Evolutionary conservation across 1,284 basidiomycete genomes (phyloP), one percentile per base, ranked within the genome.

Genomic region (Ustilago curta): DNA sequence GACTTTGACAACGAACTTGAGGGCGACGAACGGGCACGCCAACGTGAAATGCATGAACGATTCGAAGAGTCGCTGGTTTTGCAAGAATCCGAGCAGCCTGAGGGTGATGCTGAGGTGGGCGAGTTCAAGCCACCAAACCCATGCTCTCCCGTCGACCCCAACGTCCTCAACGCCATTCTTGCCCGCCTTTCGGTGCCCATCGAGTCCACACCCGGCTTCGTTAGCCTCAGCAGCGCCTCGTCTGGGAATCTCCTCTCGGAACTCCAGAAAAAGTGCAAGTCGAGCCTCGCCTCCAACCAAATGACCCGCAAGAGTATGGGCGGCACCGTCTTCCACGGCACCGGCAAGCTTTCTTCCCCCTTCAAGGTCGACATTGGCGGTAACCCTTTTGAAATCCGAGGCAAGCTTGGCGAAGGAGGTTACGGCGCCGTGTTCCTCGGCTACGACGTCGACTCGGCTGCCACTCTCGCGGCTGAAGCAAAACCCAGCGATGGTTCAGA

Each of bases 391-490:
- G 74, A 78, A 50, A 74, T 98, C 9, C 87, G 88, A 6, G 91
- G 91, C 71, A 98, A 98, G 86, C 88, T 99, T 23, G 97, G 97
- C 6, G 96, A 99, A 87, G 97, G 97, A 7, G 95, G 95, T 0
- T 99, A 95, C 79, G 97, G 96, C 0, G 90, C 92, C 3, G 97
- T 99, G 11, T 99, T 97, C 87, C 90, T 85, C 7, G 94, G 91
- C 5, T 84, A 87, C 35, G 87, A 88, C 60, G 66, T 86, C 9
- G 82, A 82, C 8, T 83, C 80, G 18, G 65, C 61, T 8, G 76
- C 78, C 14, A 76, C 79, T 9, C 49, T 47, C 18, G 62, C 69
- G 4, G 56, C 62, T 14, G 55, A 32, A 19, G 31, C 40, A 40
- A 39, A 25, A 57, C 4, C 25, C 42, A 48, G 59, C 27, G 58